phyloP scores from a whole-genome alignment of 225 moss, liverwort and hornwort species.

The Lunularia cruciata region DNA sequence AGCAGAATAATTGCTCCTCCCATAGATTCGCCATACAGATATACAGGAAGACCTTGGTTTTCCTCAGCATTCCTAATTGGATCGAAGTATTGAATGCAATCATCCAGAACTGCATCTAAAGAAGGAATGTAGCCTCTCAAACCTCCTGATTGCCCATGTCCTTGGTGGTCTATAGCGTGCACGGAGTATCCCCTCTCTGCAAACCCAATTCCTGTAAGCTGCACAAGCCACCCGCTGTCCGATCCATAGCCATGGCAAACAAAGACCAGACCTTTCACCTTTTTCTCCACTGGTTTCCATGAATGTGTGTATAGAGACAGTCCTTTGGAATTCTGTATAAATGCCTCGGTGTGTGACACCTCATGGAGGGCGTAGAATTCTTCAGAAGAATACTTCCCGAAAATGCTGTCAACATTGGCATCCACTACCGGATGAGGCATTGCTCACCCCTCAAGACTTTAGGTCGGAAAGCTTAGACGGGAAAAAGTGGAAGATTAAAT shows the following conservation, averaged over 20 bases:
- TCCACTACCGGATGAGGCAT: conserved; percentile 65
- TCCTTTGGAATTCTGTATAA: conserved; percentile 52
- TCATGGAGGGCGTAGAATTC: conserved; percentile 65
- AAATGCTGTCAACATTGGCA: conserved; percentile 54
- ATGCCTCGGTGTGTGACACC: conserved; percentile 50
- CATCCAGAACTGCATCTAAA: conserved; percentile 50
- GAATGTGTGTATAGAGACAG: conserved; percentile 62
- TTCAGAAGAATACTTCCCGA: conserved; percentile 46
- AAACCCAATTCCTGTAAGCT: conserved; percentile 72
- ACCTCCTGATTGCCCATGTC: conserved; percentile 79
- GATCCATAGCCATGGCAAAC: conserved; percentile 86
- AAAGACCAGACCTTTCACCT: conserved; percentile 57
- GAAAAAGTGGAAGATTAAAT: too few species aligned
- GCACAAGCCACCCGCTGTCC: conserved; percentile 81
- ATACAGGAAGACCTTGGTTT: conserved; percentile 41
- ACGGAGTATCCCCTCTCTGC: conserved; percentile 74
- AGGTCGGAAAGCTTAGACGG: too few species aligned
- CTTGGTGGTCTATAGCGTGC: conserved; percentile 83
- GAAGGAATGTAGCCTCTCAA: conserved; percentile 69
- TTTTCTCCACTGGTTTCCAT: conserved; percentile 47
- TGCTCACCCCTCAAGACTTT: too few species aligned
- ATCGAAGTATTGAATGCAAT: conserved; percentile 73
- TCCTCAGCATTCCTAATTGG: conserved; percentile 30
- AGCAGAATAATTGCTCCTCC: conserved; percentile 78
- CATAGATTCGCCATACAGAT: conserved; percentile 77